Percentiles rank a stretch among this genome's conserved stretches.
Conservation (phyloP, 208 protist genomes). For the Porcisia hertigi region DNA sequence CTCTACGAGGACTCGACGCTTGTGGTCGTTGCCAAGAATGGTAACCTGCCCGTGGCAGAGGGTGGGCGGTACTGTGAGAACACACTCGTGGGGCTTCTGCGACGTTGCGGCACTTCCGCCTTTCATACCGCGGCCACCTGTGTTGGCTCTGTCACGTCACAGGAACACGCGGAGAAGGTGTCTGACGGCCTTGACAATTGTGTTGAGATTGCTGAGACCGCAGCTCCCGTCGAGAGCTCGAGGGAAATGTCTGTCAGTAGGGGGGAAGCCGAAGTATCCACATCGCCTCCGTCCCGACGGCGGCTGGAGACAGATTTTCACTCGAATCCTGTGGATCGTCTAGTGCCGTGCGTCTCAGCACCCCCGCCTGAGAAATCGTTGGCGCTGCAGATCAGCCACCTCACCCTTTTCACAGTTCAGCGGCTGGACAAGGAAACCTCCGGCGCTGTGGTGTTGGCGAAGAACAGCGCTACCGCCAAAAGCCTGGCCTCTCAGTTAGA, state of each 20-base stretch:
- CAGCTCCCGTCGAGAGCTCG: not conserved
- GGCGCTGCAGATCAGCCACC: not conserved
- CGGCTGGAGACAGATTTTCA: not conserved
- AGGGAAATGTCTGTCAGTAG: not conserved
- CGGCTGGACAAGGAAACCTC: constrained; percentile 91
- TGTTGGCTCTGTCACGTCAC: not conserved
- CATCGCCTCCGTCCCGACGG: constrained; percentile 2
- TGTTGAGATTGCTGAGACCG: too few species aligned
- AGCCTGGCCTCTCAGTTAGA: constrained; percentile 52
- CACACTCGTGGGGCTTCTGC: constrained; percentile 64
- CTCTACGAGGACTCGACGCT: constrained; percentile 58
- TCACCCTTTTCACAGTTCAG: constrained; percentile 56
- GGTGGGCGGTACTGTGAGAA: constrained; percentile 85
- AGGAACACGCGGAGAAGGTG: not conserved
- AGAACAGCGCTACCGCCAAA: constrained; percentile 25
- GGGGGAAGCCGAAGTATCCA: not conserved
- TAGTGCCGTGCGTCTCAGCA: not conserved
- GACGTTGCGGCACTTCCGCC: constrained; percentile 13
- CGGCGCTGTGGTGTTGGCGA: constrained; percentile 63
- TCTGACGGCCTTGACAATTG: not conserved
- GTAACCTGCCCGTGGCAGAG: constrained; percentile 80
- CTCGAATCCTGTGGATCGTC: not conserved
- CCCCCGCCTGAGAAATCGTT: not conserved
- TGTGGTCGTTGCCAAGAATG: constrained; percentile 75
- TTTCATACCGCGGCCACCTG: constrained; percentile 11